These are phyloP conservation scores for Phaeosphaeria sp. DNA, from an alignment of 2,329 filamentous ascomycete species.

Conservation along the genomic window DNA sequence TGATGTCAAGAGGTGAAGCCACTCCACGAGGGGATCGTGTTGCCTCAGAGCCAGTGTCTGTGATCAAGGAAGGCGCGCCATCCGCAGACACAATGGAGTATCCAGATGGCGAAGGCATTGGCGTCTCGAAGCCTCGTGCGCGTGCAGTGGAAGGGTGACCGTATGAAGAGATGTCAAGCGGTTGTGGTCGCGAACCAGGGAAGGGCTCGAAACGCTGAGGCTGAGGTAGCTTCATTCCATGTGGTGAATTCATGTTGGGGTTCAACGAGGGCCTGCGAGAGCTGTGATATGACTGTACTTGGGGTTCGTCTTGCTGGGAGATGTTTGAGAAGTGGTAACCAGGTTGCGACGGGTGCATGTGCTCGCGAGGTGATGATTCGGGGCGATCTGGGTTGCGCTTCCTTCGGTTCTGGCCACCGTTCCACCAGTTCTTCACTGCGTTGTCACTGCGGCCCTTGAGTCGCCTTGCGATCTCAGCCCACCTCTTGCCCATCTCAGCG, in stretches of 20 bases:
- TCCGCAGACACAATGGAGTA: constrained; percentile 70
- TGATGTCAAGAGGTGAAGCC: constrained; percentile 55
- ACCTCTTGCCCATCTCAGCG: constrained; percentile 78
- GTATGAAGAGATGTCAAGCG: constrained; percentile 37
- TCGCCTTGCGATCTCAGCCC: constrained; percentile 88
- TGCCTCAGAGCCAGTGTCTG: constrained; percentile 63
- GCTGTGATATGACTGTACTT: constrained; percentile 33
- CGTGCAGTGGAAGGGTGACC: constrained; percentile 29
- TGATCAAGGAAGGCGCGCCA: constrained; percentile 71
- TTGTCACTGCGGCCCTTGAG: constrained; percentile 90
- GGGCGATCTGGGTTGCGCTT: constrained; percentile 50
- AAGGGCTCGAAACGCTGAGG: constrained; percentile 41
- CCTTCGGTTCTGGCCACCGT: constrained; percentile 86
- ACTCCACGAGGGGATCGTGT: constrained; percentile 53
- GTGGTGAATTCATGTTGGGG: constrained; percentile 33
- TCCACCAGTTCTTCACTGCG: constrained; percentile 98
- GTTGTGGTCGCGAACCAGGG: constrained; percentile 39
- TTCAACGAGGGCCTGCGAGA: constrained; percentile 39
- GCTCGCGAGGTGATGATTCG: constrained; percentile 33
- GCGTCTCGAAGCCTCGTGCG: constrained; percentile 56
- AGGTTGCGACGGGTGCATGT: constrained; percentile 40
- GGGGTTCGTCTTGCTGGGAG: constrained; percentile 36
- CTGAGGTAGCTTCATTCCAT: constrained; percentile 41
- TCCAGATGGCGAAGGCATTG: constrained; percentile 68
- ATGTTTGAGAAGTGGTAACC: constrained; percentile 37